Conservation (phyloP, 208 protist genomes). For the Wallacemonas rigidus region DNA sequence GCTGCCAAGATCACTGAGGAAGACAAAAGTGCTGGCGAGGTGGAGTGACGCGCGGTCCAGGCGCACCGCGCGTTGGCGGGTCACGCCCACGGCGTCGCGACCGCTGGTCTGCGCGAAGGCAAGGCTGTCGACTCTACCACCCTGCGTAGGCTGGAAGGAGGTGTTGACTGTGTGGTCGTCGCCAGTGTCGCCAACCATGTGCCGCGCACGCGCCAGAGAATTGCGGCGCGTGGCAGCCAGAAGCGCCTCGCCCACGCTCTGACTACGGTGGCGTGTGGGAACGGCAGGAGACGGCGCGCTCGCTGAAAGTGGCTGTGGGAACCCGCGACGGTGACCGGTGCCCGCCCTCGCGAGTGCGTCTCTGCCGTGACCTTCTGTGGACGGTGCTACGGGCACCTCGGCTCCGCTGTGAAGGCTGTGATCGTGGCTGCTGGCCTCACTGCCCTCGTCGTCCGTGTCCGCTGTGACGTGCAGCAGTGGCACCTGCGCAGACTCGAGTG, state of each 20-base stretch:
- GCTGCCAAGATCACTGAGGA: conserved; percentile 46
- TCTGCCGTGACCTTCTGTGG: too few species aligned
- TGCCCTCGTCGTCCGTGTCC: conserved; percentile 3
- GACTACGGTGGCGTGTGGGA: conserved; percentile 17
- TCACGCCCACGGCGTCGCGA: neutral
- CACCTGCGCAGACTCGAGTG: conserved; percentile 41
- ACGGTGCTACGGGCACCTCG: too few species aligned
- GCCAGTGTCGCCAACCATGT: neutral
- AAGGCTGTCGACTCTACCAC: too few species aligned
- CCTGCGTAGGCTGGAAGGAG: neutral
- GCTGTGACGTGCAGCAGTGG: conserved; percentile 53
- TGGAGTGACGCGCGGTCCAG: conserved; percentile 39
- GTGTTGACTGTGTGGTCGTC: neutral
- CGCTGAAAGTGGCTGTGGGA: too few species aligned
- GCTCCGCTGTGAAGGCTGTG: too few species aligned
- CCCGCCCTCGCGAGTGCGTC: too few species aligned
- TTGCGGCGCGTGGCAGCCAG: conserved; percentile 17
- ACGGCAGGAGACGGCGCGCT: neutral
- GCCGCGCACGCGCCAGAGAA: neutral
- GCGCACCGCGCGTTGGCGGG: conserved; percentile 34
- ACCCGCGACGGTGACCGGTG: too few species aligned
- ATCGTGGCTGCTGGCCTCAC: neutral
- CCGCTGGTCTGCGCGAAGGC: neutral
- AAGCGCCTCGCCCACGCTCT: conserved; percentile 26
- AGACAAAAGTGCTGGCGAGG: conserved; percentile 51